Evolutionary conservation across 306 rosid species (phyloP), one percentile per base, ranked within the genome.

Genomic region (Sicyos baderoa): DNA sequence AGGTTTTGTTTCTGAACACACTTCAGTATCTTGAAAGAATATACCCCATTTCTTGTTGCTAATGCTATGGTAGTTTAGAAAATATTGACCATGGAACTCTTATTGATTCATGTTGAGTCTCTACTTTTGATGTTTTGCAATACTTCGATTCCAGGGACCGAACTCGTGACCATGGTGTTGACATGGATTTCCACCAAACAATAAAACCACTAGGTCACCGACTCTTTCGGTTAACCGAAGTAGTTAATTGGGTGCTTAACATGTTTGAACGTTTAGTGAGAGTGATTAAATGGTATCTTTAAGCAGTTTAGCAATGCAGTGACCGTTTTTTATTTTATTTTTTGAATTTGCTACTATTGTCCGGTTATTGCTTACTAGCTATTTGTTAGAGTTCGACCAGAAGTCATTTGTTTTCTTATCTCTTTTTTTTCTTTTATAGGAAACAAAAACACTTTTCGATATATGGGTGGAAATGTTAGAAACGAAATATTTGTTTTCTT

Each of bases 1-100:
- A 94, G 99, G 99, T 94, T 86, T 75, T 79, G 49, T 61, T 72
- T 72, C 47, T 59, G 69, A 60, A 72, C 69, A 25, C 29, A 29
- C 75, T 71, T 15, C 54, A 71, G n/a, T 42, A 55, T 56, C 42
- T 44, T 12, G 61, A 71, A 71, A 55, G 18, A 42, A n/a, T 71
- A 17, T 7, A 25, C 29, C 29, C 61, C 7, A 23, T 9, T 71
- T 42, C 18, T 56, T 35, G 25, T 55, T 71, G 29, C 29, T 25
- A 25, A 3, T 1, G 42, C 55, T 71, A 37, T 42, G 49, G 65
- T 23, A 23, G 7, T 10, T 29, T 25, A 25, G 17, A 29, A 68
- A 1, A 19, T 16, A 68, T 49, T n/a, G 48, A 68, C 47, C 45
- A 45, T 65, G 15, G 54, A 65, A 21, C 45, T 65, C 71, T 27